These are phyloP conservation scores for Globisporangium lucens DNA, from an alignment of 352 stramenopile genomes.

Conservation along the genomic window DNA sequence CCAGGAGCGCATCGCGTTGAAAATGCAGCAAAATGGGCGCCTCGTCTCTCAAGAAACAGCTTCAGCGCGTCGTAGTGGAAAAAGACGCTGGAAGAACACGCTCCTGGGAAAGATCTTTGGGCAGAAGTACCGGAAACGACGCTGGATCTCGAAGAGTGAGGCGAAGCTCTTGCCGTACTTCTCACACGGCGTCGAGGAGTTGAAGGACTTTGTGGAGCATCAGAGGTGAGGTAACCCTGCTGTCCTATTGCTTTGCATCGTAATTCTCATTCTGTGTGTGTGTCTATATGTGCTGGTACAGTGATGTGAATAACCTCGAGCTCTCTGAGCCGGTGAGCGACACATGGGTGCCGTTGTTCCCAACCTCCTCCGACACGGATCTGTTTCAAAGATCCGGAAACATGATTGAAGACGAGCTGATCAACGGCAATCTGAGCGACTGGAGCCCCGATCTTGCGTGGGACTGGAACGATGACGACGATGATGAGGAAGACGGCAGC, in stretches of 20 bases:
- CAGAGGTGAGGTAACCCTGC: slow-evolving; percentile 32
- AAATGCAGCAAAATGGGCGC: slow-evolving; percentile 47
- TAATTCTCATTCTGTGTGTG: neutral
- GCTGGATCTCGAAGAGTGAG: slow-evolving; percentile 57
- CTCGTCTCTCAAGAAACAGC: slow-evolving; percentile 15
- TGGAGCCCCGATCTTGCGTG: slow-evolving; percentile 8
- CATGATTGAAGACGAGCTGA: slow-evolving; percentile 17
- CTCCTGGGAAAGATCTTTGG: slow-evolving; percentile 57
- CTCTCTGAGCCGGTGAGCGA: neutral
- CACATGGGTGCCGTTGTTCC: slow-evolving; percentile 9
- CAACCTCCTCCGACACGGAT: slow-evolving; percentile 7
- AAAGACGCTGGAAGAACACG: slow-evolving; percentile 41
- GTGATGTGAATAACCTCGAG: slow-evolving; percentile 17
- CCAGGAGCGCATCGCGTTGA: slow-evolving; percentile 61
- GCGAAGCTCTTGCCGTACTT: slow-evolving; percentile 64
- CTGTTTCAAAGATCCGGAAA: slow-evolving; percentile 10
- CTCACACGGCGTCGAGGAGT: slow-evolving; percentile 53
- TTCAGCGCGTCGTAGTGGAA: neutral
- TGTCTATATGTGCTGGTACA: neutral
- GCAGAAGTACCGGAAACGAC: slow-evolving; percentile 50
- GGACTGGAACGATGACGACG: slow-evolving; percentile 11
- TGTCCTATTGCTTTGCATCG: neutral
- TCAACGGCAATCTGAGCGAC: slow-evolving; percentile 10
- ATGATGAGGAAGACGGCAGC: slow-evolving; percentile 11
- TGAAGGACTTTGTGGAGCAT: slow-evolving; percentile 53